Percentiles rank a stretch among this genome's conserved stretches.
These are phyloP conservation scores for Micromonas commoda DNA, from an alignment of 139 green algal species.

Conservation along the genomic window DNA sequence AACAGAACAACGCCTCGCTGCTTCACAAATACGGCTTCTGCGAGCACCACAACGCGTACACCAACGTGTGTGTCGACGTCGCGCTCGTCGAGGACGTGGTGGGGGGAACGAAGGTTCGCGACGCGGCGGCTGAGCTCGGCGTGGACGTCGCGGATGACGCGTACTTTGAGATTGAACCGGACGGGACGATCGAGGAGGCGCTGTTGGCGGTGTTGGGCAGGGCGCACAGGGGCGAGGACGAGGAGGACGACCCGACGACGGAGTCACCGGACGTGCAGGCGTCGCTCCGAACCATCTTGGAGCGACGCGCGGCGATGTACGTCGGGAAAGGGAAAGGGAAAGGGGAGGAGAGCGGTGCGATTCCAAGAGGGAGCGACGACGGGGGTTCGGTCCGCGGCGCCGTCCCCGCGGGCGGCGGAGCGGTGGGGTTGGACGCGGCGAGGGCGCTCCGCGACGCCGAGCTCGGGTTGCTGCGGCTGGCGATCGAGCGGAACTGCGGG, in stretches of 20 bases:
- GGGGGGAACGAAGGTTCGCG: not conserved
- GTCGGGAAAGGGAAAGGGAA: not conserved
- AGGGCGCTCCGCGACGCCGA: not conserved
- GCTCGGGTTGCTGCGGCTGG: not conserved
- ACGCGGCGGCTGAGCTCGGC: not conserved
- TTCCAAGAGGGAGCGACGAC: too few species aligned
- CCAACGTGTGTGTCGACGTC: not conserved
- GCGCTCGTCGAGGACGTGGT: not conserved
- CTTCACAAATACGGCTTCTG: constrained; percentile 11
- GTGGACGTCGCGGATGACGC: not conserved
- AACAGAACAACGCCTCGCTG: constrained; percentile 7
- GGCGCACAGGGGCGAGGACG: not conserved
- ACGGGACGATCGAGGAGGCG: not conserved
- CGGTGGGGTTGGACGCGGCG: not conserved
- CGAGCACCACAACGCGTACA: constrained; percentile 1
- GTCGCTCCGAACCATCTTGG: not conserved
- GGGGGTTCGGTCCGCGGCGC: too few species aligned
- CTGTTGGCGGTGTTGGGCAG: not conserved
- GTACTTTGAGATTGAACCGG: not conserved
- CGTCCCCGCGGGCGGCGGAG: too few species aligned
- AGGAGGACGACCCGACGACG: not conserved
- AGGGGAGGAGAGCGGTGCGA: too few species aligned
- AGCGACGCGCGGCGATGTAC: not conserved
- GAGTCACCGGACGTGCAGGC: not conserved
- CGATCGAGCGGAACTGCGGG: not conserved